These are phyloP conservation scores for Rubroshorea leprosula DNA, from an alignment of 345 rosid genomes.

Conservation along the genomic window DNA sequence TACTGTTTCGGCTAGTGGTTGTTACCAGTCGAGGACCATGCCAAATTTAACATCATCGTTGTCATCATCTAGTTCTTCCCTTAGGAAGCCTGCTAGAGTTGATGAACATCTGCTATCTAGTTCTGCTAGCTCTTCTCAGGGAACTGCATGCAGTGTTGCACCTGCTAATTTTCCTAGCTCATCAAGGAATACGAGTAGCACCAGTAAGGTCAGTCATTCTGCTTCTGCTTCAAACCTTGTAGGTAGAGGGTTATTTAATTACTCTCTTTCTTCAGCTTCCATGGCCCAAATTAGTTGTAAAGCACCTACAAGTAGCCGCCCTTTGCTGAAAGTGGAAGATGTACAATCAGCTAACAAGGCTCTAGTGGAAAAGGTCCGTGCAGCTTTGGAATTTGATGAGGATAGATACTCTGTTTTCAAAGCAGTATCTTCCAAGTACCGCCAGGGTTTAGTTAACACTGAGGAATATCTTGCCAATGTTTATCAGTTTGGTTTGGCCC, in stretches of 20 bases:
- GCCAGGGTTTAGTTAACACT: constrained; percentile 43
- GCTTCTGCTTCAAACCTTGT: constrained; percentile 45
- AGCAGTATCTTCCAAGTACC: constrained; percentile 46
- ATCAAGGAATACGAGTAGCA: constrained; percentile 20
- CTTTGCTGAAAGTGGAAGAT: too few relatives aligned
- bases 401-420: constrained; percentile 47
- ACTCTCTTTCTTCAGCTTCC: constrained; percentile 41
- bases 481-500: constrained; percentile 41
- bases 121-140: constrained; percentile 34
- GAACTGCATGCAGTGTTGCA: constrained; percentile 14
- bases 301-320: constrained; percentile 19
- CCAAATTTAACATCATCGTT: constrained; percentile 13
- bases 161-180: constrained; percentile 19
- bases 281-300: constrained; percentile 20
- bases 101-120: constrained; percentile 23
- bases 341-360: constrained; percentile 56
- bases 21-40: constrained; percentile 16
- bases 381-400: constrained; percentile 42
- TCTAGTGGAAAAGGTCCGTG: constrained; percentile 52
- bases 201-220: constrained; percentile 33
- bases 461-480: constrained; percentile 43
- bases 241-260: constrained; percentile 19
- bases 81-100: constrained; percentile 20
- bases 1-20: constrained; percentile 16
- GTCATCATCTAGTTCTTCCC: constrained; percentile 10